phyloP scores from a whole-genome alignment of 2,329 filamentous ascomycete species.

The Sarocladium kiliense region DNA sequence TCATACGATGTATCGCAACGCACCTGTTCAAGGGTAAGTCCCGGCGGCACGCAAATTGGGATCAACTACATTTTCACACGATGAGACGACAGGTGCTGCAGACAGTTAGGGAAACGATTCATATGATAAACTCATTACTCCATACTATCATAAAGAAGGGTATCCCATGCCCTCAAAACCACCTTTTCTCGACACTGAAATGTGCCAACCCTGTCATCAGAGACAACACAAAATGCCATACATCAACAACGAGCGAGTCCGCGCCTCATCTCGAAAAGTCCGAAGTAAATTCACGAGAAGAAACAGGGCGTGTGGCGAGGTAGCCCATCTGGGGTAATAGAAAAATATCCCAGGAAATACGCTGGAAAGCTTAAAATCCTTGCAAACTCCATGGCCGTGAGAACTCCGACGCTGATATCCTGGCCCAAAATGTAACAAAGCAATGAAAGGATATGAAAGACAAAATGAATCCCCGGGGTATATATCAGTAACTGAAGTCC shows the following conservation, averaged over 20 bases:
- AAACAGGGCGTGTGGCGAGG: not conserved
- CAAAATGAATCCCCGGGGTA: not conserved
- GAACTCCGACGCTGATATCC: constrained; percentile 29
- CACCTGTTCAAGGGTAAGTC: too few species aligned
- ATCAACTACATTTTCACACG: too few species aligned
- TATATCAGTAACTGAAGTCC: constrained; percentile 55
- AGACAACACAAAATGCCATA: not conserved
- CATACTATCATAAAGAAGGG: constrained; percentile 1
- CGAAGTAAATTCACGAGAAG: too few species aligned
- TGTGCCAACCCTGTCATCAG: not conserved
- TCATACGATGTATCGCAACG: too few species aligned
- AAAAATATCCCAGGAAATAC: not conserved
- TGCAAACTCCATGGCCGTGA: constrained; percentile 10
- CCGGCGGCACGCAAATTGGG: too few species aligned
- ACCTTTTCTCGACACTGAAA: not conserved
- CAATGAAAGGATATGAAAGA: constrained; percentile 8
- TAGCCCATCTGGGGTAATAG: not conserved
- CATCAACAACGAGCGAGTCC: not conserved
- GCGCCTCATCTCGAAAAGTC: too few species aligned
- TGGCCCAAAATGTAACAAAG: constrained; percentile 19
- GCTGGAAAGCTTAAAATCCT: not conserved
- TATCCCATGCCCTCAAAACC: not conserved
- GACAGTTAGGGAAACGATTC: too few species aligned
- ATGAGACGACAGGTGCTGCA: too few species aligned
- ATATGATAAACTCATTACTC: too few species aligned